Base-by-base conservation (phyloP, 2,329 filamentous ascomycete genomes). In the Clonostachys byssicola region DNA sequence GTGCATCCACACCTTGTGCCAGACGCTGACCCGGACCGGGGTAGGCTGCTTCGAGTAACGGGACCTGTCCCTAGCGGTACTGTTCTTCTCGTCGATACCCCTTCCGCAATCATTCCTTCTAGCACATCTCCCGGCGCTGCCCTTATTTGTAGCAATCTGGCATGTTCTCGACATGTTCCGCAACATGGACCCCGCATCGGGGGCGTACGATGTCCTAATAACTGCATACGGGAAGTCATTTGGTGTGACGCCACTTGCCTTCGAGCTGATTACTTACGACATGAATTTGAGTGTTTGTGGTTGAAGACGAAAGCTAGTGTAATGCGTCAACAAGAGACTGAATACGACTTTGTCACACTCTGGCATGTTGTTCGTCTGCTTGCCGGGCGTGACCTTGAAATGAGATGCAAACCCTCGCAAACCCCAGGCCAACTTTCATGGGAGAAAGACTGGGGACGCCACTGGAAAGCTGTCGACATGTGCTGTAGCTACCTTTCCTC, bases 351-450 rank as follows among this genome's bases (percentile, higher is more conserved):
- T 33, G 48, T 54, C 12, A 61, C 59, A 1, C 44, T 61, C 1
- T 61, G 59, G 58, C 59, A 60, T 38, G 52, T 61, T 38, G 49
- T 61, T 34, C 58, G 59, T 17, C 46, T 61, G 5, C 51, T 61
- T 12, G 59, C 59, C 12, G 57, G 51, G 12, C 52, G 56, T 44
- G 42, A 55, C 38, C 35, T 54, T 9, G 59, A 61, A 41, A 39
- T 49, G 42, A 34, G 42, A 10, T 10, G n/a, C 18, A 42, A 12
- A 17, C 40, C 12, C 13, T 33, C 20, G 10, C 34, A 45, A 10
- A 20, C 4, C 6, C n/a, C 20, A 12, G 20, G 30, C 23, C 30
- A 20, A 12, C 33, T 16, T 38, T 36, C 45, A 1, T 54, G 51
- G 44, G 49, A 56, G 9, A 40, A 34, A 6, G 44, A 53, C 33